phyloP scores from a whole-genome alignment of 768 basidiomycete species.

The Hericium erinaceus region DNA sequence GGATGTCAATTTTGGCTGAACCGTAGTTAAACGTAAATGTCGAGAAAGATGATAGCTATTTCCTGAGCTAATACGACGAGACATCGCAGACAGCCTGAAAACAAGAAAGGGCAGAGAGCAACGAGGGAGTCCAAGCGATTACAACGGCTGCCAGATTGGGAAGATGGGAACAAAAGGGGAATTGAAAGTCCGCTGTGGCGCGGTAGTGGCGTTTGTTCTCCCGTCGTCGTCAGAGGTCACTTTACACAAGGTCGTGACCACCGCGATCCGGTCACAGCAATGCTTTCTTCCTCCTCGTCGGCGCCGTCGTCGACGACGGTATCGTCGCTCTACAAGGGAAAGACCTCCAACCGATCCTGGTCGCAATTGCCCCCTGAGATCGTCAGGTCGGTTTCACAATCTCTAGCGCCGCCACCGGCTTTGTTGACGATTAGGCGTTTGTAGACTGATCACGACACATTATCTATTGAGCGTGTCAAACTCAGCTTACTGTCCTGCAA shows the following conservation, averaged over 20 bases:
- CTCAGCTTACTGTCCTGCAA: conserved; percentile 36
- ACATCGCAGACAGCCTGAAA: too few species aligned
- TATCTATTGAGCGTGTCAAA: conserved; percentile 42
- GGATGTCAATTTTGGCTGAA: too few species aligned
- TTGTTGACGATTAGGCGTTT: conserved; percentile 3
- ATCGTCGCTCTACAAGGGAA: conserved; percentile 41
- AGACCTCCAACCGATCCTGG: conserved; percentile 48
- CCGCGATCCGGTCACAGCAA: conserved; percentile 3
- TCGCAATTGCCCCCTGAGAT: conserved; percentile 53
- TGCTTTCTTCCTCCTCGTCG: conserved; percentile 10
- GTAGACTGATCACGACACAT: conserved; percentile 49
- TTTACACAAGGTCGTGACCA: conserved; percentile 15
- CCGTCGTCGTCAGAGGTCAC: conserved; percentile 4
- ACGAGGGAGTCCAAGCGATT: too few species aligned
- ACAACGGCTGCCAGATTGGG: neutral
- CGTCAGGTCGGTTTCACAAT: conserved; percentile 31
- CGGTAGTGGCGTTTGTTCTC: conserved; percentile 1
- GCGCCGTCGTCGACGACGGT: conserved; percentile 22
- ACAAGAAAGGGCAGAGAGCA: too few species aligned
- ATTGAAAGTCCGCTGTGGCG: conserved; percentile 9
- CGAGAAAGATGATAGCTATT: too few species aligned
- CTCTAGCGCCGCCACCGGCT: neutral
- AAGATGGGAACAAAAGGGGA: neutral
- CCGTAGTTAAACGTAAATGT: too few species aligned
- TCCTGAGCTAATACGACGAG: too few species aligned